These are phyloP conservation scores for Phlegmacium glaucopus DNA, from an alignment of 768 basidiomycete species.

Conservation along the genomic window DNA sequence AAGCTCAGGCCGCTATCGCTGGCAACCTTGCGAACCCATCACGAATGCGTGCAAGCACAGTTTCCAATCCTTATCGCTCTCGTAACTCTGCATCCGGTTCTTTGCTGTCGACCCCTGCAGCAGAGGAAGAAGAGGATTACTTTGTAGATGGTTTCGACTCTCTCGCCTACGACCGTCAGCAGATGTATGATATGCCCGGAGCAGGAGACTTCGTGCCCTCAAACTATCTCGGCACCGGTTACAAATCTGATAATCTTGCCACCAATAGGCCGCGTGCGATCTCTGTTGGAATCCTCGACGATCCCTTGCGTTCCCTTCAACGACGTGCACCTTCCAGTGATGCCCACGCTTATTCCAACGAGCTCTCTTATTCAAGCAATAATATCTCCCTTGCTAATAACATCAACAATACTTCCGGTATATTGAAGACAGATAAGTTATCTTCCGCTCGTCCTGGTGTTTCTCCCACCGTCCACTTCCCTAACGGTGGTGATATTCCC, in stretches of 20 bases:
- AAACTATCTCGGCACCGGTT: constrained; percentile 67
- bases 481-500: constrained; percentile 50
- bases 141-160: constrained; percentile 55
- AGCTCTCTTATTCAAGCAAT: constrained; percentile 43
- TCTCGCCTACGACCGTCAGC: constrained; percentile 49
- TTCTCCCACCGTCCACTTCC: constrained; percentile 65
- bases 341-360: constrained; percentile 56
- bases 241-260: constrained; percentile 73
- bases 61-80: constrained; percentile 86
- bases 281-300: constrained; percentile 85
- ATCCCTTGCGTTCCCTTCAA: constrained; percentile 67
- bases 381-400: constrained; percentile 37
- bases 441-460: constrained; percentile 40
- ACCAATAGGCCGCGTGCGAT: constrained; percentile 72
- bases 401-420: constrained; percentile 42
- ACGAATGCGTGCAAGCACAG: constrained; percentile 84
- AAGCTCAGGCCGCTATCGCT: constrained; percentile 87
- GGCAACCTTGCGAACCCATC: constrained; percentile 78
- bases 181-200: constrained; percentile 55
- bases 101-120: constrained; percentile 59
- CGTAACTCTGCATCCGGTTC: constrained; percentile 59
- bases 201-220: constrained; percentile 50
- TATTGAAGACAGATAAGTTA: constrained; percentile 63
- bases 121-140: constrained; percentile 77
- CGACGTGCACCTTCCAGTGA: constrained; percentile 56